phyloP scores from a whole-genome alignment of 257 asterid genomes.

The Lantana camara region DNA sequence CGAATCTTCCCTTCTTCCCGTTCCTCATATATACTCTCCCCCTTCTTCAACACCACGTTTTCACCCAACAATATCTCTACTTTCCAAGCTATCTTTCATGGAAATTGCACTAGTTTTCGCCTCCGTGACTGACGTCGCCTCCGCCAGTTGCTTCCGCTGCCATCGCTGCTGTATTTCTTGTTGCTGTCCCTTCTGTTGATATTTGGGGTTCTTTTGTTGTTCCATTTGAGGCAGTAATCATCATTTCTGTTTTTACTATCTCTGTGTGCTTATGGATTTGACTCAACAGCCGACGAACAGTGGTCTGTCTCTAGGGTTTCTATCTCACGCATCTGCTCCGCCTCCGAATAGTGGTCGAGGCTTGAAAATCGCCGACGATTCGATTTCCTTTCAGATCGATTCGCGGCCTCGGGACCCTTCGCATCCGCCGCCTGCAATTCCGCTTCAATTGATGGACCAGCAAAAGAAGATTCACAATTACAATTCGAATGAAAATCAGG shows the following conservation, averaged over 20 bases:
- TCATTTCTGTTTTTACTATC: neutral
- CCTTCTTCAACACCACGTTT: neutral
- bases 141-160: conserved; percentile 26
- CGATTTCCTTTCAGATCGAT: conserved; percentile 68
- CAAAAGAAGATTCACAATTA: conserved; percentile 37
- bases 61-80: neutral
- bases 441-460: conserved; percentile 77
- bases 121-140: conserved; percentile 14
- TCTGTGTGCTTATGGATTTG: conserved; percentile 53
- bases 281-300: conserved; percentile 51
- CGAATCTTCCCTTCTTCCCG: conserved; percentile 34
- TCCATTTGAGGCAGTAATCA: conserved; percentile 6
- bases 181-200: neutral
- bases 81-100: conserved; percentile 21
- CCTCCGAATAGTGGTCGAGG: conserved; percentile 30
- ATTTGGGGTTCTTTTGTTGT: conserved; percentile 4
- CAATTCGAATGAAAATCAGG: conserved; percentile 26
- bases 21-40: conserved; percentile 25
- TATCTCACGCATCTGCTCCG: conserved; percentile 45
- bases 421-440: conserved; percentile 48
- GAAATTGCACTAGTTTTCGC: conserved; percentile 32
- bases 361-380: conserved; percentile 45
- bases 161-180: conserved; percentile 26
- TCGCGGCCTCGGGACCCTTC: conserved; percentile 45
- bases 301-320: conserved; percentile 61